Conservation (phyloP, 179 eudicot species). For the Silene vulgaris region DNA sequence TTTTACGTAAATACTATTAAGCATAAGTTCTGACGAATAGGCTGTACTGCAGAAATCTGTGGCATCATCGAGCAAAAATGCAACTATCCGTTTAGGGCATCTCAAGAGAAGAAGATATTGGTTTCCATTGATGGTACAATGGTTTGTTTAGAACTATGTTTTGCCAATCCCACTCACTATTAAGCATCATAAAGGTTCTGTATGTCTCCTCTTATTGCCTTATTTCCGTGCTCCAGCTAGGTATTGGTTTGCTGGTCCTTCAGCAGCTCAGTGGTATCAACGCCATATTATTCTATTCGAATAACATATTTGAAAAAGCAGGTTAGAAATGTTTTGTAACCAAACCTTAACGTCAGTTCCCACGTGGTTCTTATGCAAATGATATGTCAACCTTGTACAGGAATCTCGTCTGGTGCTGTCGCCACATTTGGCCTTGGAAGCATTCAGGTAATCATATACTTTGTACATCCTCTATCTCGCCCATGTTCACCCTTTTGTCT, state of each 20-base stretch:
- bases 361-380: background rate
- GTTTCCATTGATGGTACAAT: slow-evolving; percentile 83
- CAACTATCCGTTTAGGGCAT: slow-evolving; percentile 56
- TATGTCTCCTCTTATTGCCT: slow-evolving; percentile 17
- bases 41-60: slow-evolving; percentile 58
- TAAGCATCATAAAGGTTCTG: background rate
- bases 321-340: slow-evolving; percentile 38
- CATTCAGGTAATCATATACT: slow-evolving; percentile 34
- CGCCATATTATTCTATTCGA: slow-evolving; percentile 84
- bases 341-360: background rate
- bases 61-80: slow-evolving; percentile 55
- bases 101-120: slow-evolving; percentile 63
- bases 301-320: slow-evolving; percentile 71
- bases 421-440: slow-evolving; percentile 51
- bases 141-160: slow-evolving; percentile 25
- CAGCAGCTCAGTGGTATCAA: slow-evolving; percentile 88
- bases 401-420: slow-evolving; percentile 36
- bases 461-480: too few relatives aligned
- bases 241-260: slow-evolving; percentile 77
- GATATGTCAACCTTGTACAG: slow-evolving; percentile 19
- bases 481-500: too few relatives aligned
- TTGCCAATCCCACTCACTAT: background rate
- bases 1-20: background rate
- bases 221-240: slow-evolving; percentile 51
- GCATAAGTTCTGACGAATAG: slow-evolving; percentile 11